Percentiles rank a stretch among this genome's conserved stretches.
Evolutionary conservation across 345 rosid genomes (phyloP).

Genomic region (Melastoma malabathricum): DNA sequence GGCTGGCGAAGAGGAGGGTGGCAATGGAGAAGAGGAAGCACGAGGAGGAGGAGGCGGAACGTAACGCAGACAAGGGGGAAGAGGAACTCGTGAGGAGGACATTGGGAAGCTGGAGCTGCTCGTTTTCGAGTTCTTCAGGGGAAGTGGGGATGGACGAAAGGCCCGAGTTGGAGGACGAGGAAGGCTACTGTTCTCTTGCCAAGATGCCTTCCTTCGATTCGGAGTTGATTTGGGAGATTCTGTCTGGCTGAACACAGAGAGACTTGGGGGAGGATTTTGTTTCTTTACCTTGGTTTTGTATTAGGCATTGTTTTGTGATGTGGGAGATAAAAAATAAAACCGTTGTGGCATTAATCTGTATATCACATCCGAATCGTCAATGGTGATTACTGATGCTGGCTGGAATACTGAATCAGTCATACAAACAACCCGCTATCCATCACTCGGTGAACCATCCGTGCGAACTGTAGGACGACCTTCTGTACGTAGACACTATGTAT

Average conservation of each 20-base stretch:
- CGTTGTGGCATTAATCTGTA: no score
- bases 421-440: no score
- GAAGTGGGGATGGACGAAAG: no score
- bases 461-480: no score
- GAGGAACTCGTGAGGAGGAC: conserved; percentile 3
- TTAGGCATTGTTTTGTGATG: no score
- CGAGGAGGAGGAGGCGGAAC: conserved; percentile 12
- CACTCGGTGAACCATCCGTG: no score
- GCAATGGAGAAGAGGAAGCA: conserved; percentile 2
- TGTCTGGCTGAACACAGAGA: conserved; percentile 32
- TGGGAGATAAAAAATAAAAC: no score
- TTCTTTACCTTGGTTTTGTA: not conserved
- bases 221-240: conserved; percentile 84
- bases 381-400: no score
- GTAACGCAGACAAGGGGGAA: not conserved
- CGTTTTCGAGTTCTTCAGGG: no score
- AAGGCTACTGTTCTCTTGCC: conserved; percentile 39
- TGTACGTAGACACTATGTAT: no score
- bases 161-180: conserved; percentile 8
- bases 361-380: no score
- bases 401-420: no score
- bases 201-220: conserved; percentile 85
- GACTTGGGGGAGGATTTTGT: not conserved
- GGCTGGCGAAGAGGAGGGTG: conserved; percentile 50
- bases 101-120: not conserved